A percentile compares a stretch with the other conserved stretches of the same genome.
phyloP scores from a whole-genome alignment of 495 filamentous ascomycete genomes.

The Cercophora samala region DNA sequence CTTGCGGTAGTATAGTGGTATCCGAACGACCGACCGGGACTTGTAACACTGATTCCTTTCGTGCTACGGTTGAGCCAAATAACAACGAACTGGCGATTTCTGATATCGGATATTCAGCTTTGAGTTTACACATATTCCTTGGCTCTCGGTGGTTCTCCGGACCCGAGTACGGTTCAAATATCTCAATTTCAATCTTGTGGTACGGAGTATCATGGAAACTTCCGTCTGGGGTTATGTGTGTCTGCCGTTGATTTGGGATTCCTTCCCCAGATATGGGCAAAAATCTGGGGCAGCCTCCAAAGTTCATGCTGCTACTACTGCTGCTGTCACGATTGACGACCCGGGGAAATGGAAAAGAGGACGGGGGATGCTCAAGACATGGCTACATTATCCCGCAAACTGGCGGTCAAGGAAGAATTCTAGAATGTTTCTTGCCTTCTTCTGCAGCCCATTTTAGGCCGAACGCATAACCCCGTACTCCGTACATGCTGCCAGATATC shows the following conservation, averaged over 20 bases:
- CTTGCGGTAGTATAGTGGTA: background rate
- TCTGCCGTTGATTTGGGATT: background rate
- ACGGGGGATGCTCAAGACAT: constrained; percentile 1
- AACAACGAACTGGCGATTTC: background rate
- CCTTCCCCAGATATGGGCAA: background rate
- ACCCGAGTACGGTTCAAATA: constrained; percentile 6
- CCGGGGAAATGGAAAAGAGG: constrained; percentile 1
- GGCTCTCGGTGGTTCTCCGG: constrained; percentile 15
- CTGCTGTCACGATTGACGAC: background rate
- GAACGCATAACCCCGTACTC: background rate
- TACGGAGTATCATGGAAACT: background rate
- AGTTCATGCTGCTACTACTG: background rate
- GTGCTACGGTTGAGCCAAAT: background rate
- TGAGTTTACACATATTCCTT: background rate
- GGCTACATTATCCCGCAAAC: constrained; percentile 27
- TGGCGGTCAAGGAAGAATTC: constrained; percentile 24
- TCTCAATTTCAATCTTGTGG: background rate
- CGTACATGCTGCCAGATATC: constrained; percentile 1
- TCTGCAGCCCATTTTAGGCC: background rate
- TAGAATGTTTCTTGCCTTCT: constrained; percentile 14
- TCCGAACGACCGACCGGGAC: background rate
- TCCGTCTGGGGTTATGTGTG: background rate
- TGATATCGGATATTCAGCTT: background rate
- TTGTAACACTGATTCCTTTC: background rate
- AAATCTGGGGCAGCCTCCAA: background rate